These are phyloP conservation scores for Botrytis fragariae DNA, from an alignment of 2,329 filamentous ascomycete species.

Conservation along the genomic window DNA sequence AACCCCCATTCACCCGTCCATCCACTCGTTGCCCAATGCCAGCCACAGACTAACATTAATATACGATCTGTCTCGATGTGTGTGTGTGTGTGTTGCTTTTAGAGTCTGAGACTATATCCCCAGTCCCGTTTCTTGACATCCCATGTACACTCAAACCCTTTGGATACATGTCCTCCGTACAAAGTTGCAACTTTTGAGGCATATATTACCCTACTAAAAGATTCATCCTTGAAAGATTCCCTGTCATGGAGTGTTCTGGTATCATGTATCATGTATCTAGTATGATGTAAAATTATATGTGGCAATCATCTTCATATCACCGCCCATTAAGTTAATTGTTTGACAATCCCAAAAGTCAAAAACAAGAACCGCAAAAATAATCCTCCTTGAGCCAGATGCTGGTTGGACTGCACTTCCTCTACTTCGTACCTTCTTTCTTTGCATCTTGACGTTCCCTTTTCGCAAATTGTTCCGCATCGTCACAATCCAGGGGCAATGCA, in stretches of 20 bases:
- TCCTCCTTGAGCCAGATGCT: not conserved
- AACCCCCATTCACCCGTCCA: not conserved
- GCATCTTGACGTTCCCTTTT: not conserved
- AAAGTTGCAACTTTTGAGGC: not conserved
- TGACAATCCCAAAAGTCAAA: too few species aligned
- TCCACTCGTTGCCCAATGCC: not conserved
- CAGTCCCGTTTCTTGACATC: not conserved
- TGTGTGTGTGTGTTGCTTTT: not conserved
- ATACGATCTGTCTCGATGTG: not conserved
- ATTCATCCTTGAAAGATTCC: not conserved
- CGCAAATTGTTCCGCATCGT: not conserved
- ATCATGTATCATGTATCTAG: not conserved
- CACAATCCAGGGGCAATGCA: not conserved
- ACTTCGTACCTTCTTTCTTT: not conserved
- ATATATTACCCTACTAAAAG: constrained; percentile 7
- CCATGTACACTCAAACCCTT: not conserved
- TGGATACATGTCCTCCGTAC: not conserved
- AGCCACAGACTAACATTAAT: not conserved
- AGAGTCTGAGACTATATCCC: not conserved
- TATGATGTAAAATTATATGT: not conserved
- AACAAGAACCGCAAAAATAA: not conserved
- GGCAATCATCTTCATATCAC: not conserved
- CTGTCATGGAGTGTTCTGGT: not conserved
- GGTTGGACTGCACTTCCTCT: too few species aligned
- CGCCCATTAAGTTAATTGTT: too few species aligned